These are phyloP conservation scores for Sporothrix pallida DNA, from an alignment of 2,329 filamentous ascomycete species.

Conservation along the genomic window DNA sequence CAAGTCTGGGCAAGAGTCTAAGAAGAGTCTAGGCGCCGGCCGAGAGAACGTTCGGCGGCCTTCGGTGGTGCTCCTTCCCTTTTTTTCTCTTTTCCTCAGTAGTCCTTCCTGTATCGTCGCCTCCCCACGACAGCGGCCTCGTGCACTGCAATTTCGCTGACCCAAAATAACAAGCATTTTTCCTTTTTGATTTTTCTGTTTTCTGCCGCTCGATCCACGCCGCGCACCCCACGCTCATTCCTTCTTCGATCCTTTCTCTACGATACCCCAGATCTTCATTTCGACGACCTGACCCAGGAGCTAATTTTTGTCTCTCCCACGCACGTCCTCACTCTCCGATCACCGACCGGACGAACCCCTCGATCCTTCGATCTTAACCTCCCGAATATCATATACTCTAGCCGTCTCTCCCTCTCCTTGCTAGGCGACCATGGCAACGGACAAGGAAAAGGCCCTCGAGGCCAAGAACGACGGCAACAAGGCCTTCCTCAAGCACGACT, in stretches of 20 bases:
- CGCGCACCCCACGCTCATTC: not conserved
- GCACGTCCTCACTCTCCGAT: not conserved
- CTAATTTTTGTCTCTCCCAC: no score
- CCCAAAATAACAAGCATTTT: not conserved
- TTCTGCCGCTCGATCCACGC: not conserved
- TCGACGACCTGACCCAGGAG: no score
- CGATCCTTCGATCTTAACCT: not conserved
- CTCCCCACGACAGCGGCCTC: constrained; percentile 15
- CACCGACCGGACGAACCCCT: not conserved
- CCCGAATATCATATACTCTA: not conserved
- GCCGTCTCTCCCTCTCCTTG: not conserved
- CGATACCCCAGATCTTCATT: not conserved
- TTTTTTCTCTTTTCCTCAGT: not conserved
- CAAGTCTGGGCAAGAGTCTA: no score
- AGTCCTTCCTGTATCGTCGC: constrained; percentile 26
- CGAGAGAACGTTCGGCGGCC: constrained; percentile 36
- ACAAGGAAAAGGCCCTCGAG: constrained; percentile 73
- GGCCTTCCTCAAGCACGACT: constrained; percentile 87
- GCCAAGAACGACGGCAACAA: constrained; percentile 95
- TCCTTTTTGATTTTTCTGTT: not conserved
- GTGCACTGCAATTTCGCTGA: constrained; percentile 11
- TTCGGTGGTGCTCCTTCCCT: constrained; percentile 31
- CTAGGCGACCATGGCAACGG: constrained; percentile 41
- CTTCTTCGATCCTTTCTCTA: not conserved
- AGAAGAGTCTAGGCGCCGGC: not conserved